A percentile compares a stretch with the other conserved stretches of the same genome.
Evolutionary conservation across 441 rosid genomes (phyloP).

Genomic region (Adansonia gregorii): DNA sequence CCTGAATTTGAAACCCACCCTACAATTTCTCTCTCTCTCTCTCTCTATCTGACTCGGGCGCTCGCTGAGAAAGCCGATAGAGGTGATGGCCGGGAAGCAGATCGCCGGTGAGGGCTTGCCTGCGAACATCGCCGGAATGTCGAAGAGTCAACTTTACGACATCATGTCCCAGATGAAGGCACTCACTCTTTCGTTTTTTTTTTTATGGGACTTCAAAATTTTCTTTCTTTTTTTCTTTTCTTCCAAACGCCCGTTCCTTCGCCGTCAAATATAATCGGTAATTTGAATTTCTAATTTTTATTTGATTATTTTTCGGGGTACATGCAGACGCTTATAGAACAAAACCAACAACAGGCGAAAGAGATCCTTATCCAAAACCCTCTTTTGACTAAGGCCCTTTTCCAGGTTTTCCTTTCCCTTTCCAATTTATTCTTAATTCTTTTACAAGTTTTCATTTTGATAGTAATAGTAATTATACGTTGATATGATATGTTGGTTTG

Average conservation of each 20-base stretch:
- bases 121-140: constrained; percentile 82
- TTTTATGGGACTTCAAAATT: neutral
- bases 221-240: neutral
- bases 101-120: constrained; percentile 67
- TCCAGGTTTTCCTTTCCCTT: constrained; percentile 59
- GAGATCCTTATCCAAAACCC: constrained; percentile 86
- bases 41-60: neutral
- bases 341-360: constrained; percentile 88
- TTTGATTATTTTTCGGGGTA: neutral
- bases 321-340: constrained; percentile 78
- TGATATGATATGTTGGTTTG: neutral
- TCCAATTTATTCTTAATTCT: neutral
- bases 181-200: neutral
- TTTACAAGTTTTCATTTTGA: neutral
- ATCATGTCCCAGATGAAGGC: constrained; percentile 96
- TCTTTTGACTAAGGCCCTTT: constrained; percentile 81
- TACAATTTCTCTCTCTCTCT: neutral
- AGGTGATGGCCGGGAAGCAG: constrained; percentile 70
- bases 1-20: too few relatives aligned
- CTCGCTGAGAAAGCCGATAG: constrained; percentile 18
- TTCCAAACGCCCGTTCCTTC: neutral
- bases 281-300: neutral
- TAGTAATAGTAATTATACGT: neutral
- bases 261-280: neutral
- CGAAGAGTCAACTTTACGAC: constrained; percentile 88